Evolutionary conservation across 192 early-diverging fungal genomes (phyloP).

Genomic region (Coemansia sp.): DNA sequence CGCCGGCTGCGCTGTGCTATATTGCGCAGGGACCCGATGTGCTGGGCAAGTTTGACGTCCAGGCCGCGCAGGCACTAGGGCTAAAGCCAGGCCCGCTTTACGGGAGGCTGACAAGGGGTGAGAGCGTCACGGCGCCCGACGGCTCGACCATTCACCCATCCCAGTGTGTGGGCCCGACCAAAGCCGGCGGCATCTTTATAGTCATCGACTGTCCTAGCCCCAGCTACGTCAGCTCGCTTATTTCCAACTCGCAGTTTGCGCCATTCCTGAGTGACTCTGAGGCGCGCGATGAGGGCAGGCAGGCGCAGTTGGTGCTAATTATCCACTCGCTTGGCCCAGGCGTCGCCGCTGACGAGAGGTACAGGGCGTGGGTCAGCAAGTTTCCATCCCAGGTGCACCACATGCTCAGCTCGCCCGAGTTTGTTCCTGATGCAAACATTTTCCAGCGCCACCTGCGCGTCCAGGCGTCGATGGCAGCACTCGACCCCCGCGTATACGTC

Average conservation of each 20-base stretch:
- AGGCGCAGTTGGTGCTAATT: slow-evolving; percentile 43
- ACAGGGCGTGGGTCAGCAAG: slow-evolving; percentile 69
- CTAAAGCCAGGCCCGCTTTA: slow-evolving; percentile 64
- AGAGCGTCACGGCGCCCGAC: slow-evolving; percentile 55
- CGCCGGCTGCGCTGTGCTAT: slow-evolving; percentile 59
- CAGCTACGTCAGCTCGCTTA: slow-evolving; percentile 56
- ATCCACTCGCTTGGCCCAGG: slow-evolving; percentile 67
- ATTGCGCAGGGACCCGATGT: slow-evolving; percentile 71
- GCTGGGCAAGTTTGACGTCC: slow-evolving; percentile 75
- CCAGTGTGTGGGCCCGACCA: slow-evolving; percentile 61
- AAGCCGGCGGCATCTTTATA: slow-evolving; percentile 64
- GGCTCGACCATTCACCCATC: slow-evolving; percentile 70
- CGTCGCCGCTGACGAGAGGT: slow-evolving; percentile 62
- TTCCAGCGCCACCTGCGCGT: slow-evolving; percentile 64
- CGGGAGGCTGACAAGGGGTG: slow-evolving; percentile 60
- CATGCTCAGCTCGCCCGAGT: slow-evolving; percentile 66
- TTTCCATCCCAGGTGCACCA: slow-evolving; percentile 75
- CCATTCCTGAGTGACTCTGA: slow-evolving; percentile 25
- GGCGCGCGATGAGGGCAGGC: slow-evolving; percentile 18
- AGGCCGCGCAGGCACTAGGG: slow-evolving; percentile 64
- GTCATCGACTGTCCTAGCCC: slow-evolving; percentile 65
- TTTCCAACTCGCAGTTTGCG: slow-evolving; percentile 43
- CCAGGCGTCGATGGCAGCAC: slow-evolving; percentile 62
- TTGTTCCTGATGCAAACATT: slow-evolving; percentile 61
- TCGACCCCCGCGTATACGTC: slow-evolving; percentile 66